phyloP scores from a whole-genome alignment of 768 basidiomycete species.

The Dioszegia aurantiaca region DNA sequence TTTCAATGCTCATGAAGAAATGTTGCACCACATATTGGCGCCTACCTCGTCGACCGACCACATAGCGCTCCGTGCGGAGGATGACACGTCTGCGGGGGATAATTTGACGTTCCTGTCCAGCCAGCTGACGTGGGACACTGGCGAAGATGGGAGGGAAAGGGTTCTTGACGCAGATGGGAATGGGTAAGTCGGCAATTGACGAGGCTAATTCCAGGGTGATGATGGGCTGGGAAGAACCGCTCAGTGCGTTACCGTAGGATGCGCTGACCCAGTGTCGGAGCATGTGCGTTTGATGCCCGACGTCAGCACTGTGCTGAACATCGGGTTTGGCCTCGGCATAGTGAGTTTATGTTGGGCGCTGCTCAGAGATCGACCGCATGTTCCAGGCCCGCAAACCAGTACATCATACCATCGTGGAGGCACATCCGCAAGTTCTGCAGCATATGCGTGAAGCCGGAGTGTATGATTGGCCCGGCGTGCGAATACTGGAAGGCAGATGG shows the following conservation, averaged over 20 bases:
- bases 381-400: slow-evolving; percentile 68
- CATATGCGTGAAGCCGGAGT: slow-evolving; percentile 74
- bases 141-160: slow-evolving; percentile 74
- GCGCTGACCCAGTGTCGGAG: slow-evolving; percentile 61
- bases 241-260: slow-evolving; percentile 59
- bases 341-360: slow-evolving; percentile 31
- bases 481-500: slow-evolving; percentile 86
- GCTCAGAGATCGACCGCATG: slow-evolving; percentile 69
- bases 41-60: slow-evolving; percentile 31
- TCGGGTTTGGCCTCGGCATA: slow-evolving; percentile 93
- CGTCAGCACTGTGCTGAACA: slow-evolving; percentile 67
- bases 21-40: slow-evolving; percentile 45
- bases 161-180: slow-evolving; percentile 70
- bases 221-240: slow-evolving; percentile 96
- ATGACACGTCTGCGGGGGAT: slow-evolving; percentile 50
- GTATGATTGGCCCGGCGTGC: slow-evolving; percentile 72
- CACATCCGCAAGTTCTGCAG: slow-evolving; percentile 84
- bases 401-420: slow-evolving; percentile 85
- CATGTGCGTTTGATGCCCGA: slow-evolving; percentile 68
- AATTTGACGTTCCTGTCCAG: slow-evolving; percentile 66
- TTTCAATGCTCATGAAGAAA: slow-evolving; percentile 37
- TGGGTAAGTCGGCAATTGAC: slow-evolving; percentile 32
- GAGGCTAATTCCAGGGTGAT: slow-evolving; percentile 61
- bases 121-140: slow-evolving; percentile 65
- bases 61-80: slow-evolving; percentile 42